A percentile compares a stretch with the other conserved stretches of the same genome.
phyloP scores from a whole-genome alignment of 129 eudicot genomes.

The Pulicaria dysenterica region DNA sequence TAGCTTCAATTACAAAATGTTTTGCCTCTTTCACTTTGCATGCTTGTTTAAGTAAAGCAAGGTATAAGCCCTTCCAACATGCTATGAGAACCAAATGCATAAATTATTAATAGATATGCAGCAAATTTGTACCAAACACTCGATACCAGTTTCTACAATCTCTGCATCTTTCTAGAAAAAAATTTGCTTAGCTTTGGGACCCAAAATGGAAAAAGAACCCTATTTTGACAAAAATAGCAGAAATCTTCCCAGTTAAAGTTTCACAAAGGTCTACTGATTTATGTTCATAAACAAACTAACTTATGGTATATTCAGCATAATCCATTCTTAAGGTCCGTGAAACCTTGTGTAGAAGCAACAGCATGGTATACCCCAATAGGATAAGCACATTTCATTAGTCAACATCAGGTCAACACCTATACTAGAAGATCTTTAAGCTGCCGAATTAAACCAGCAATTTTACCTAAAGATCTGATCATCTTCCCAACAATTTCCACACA shows the following conservation, averaged over 20 bases:
- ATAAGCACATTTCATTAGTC: slow-evolving; percentile 7
- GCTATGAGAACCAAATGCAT: neutral
- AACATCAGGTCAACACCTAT: slow-evolving; percentile 6
- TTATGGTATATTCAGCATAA: neutral
- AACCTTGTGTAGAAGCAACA: neutral
- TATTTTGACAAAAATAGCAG: neutral
- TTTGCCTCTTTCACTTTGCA: neutral
- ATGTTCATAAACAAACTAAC: neutral
- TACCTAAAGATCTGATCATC: slow-evolving; percentile 12
- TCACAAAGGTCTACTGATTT: neutral
- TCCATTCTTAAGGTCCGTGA: neutral
- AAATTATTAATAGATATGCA: neutral
- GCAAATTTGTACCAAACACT: neutral
- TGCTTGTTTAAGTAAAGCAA: neutral
- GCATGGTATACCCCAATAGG: neutral
- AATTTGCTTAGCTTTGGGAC: neutral
- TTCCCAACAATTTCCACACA: slow-evolving; percentile 12
- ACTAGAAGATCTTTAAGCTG: neutral
- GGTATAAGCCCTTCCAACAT: neutral
- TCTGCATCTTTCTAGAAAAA: neutral
- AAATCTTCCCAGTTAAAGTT: neutral
- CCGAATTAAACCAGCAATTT: neutral
- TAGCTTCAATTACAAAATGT: slow-evolving; percentile 5
- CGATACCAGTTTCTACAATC: neutral
- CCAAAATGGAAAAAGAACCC: neutral